These are phyloP conservation scores for Aspergillus versicolor DNA, from an alignment of 2,329 filamentous ascomycete species.

Conservation along the genomic window DNA sequence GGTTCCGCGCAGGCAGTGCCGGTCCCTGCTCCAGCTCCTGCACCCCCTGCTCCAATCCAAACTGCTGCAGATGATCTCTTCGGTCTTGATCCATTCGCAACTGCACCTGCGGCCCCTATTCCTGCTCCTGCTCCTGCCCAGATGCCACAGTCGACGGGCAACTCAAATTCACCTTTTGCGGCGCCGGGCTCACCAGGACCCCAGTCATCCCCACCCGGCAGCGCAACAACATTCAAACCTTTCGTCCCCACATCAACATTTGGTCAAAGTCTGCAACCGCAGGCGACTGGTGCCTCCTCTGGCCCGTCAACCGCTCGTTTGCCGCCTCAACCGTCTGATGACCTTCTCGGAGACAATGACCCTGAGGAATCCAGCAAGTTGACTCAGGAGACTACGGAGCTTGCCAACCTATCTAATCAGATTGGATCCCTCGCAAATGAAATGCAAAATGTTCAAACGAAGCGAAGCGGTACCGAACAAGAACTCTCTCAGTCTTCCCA, in stretches of 20 bases:
- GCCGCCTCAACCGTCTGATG: conserved; percentile 64
- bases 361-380: conserved; percentile 85
- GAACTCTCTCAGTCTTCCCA: conserved; percentile 77
- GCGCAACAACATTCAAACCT: conserved; percentile 70
- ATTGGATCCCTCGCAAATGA: conserved; percentile 87
- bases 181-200: conserved; percentile 50
- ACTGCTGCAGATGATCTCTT: conserved; percentile 93
- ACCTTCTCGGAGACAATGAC: conserved; percentile 87
- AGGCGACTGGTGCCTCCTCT: conserved; percentile 67
- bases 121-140: conserved; percentile 60
- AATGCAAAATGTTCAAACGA: conserved; percentile 87
- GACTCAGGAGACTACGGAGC: conserved; percentile 83
- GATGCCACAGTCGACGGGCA: conserved; percentile 68
- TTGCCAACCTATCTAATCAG: conserved; percentile 95
- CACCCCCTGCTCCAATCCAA: conserved; percentile 60
- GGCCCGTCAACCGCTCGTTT: conserved; percentile 35
- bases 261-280: conserved; percentile 75
- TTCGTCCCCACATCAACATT: conserved; percentile 93
- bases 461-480: conserved; percentile 74
- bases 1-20: conserved; percentile 40
- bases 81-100: conserved; percentile 75
- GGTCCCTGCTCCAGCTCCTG: conserved; percentile 37
- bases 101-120: conserved; percentile 47
- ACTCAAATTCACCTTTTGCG: conserved; percentile 62
- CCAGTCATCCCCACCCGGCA: conserved; percentile 34